Evolutionary conservation across 345 rosid genomes (phyloP), one percentile per base, ranked within the genome.

Genomic region (Euphorbia peplus): DNA sequence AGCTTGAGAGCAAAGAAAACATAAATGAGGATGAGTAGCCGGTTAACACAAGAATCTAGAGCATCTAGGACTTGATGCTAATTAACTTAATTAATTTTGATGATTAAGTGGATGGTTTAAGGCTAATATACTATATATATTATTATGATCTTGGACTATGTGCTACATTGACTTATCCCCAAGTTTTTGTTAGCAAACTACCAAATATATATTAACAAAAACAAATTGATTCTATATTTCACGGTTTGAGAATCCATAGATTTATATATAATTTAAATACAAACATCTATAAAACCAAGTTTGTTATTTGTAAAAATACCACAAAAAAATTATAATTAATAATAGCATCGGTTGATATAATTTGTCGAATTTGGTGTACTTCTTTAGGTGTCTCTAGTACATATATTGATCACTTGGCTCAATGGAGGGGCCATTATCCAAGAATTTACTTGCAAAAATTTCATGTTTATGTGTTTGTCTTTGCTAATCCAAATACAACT

Each of bases 301-400:
- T 42, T 14, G 68, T 25, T 32, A 4, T 22, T 29, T n/a, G 42
- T 51, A 52, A 4, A 47, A 42, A 14, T 3, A 18, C 4, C 8
- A 4, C 42, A 2, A 19, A 4, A 14, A 50, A 4, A 30, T 6
- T 19, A 5, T 21, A 53, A 8, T 19, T n/a, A n/a, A 16, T 46
- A 26, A 54, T 35, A 71, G 39, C 30, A n/a, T 37, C 48, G 46
- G 79, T 73, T 78, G 75, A 59, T 32, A 32, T 32, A 32, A n/a
- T 77, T 85, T 83, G 89, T 85, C 87, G 86, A 80, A 70, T 79
- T 69, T 71, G 80, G 60, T 83, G 87, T 73, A 66, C 35, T 78
- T 66, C 74, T 56, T 77, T 46, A 53, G 69, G 73, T 74, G 81
- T 79, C 80, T 39, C 66, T 58, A 62, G 57, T 60, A 47, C 1